phyloP scores from a whole-genome alignment of 2,329 filamentous ascomycete species.

The Ophiobolus disseminans region DNA sequence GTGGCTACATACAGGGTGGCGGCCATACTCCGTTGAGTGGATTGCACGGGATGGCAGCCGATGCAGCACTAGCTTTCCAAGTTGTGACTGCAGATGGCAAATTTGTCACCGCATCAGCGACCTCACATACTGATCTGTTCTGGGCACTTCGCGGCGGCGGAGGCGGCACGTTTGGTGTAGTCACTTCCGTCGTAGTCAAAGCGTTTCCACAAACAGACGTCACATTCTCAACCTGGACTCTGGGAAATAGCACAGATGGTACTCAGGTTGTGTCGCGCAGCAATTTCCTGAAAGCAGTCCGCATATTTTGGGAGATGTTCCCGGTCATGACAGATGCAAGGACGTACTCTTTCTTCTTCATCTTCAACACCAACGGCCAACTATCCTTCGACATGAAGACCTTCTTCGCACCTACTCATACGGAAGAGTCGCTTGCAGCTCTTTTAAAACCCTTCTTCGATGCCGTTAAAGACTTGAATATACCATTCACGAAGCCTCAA shows the following conservation, averaged over 20 bases:
- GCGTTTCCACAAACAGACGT: slow-evolving; percentile 22
- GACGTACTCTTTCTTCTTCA: slow-evolving; percentile 13
- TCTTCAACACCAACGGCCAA: slow-evolving; percentile 4
- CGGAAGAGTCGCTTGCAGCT: slow-evolving; percentile 9
- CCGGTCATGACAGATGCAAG: slow-evolving; percentile 6
- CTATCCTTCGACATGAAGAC: slow-evolving; percentile 8
- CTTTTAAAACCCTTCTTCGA: slow-evolving; percentile 19
- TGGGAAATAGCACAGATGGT: slow-evolving; percentile 9
- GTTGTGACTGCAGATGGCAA: slow-evolving; percentile 34
- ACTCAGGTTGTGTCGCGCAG: slow-evolving; percentile 14
- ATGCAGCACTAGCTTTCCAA: slow-evolving; percentile 31
- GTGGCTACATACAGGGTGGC: slow-evolving; percentile 22
- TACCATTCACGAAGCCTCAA: slow-evolving; percentile 18
- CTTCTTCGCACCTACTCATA: slow-evolving; percentile 20
- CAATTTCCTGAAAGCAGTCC: slow-evolving; percentile 23
- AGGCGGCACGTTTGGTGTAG: slow-evolving; percentile 20
- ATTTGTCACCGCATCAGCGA: slow-evolving; percentile 26
- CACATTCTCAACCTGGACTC: slow-evolving; percentile 10
- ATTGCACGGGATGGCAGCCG: slow-evolving; percentile 30
- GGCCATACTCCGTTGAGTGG: slow-evolving; percentile 28
- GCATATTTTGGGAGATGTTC: slow-evolving; percentile 7
- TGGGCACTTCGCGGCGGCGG: slow-evolving; percentile 21
- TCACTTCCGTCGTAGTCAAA: slow-evolving; percentile 19
- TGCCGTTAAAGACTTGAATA: slow-evolving; percentile 9
- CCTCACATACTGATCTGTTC: slow-evolving; percentile 14